These are phyloP conservation scores for Oxytropis ochrocephala DNA, from an alignment of 306 rosid species.

Conservation along the genomic window DNA sequence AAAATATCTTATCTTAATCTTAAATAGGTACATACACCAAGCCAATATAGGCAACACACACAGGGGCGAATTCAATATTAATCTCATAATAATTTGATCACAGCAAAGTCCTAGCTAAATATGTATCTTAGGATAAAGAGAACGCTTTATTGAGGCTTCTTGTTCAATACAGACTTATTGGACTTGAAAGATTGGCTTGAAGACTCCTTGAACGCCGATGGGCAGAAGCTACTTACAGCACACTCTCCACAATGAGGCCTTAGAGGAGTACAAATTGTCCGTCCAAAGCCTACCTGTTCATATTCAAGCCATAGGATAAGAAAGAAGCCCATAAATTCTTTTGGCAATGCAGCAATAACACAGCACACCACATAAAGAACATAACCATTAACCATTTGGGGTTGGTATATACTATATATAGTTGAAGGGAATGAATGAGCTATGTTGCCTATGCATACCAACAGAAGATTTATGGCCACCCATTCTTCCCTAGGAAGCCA, in stretches of 20 bases:
- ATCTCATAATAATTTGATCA: background rate
- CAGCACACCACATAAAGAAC: background rate
- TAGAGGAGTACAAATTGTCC: conserved; percentile 69
- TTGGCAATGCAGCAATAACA: background rate
- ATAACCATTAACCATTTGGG: background rate
- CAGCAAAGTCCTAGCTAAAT: background rate
- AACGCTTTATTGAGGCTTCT: conserved; percentile 17
- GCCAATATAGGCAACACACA: background rate
- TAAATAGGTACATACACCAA: background rate
- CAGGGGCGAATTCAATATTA: background rate
- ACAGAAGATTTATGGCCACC: conserved; percentile 83
- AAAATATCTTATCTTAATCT: background rate
- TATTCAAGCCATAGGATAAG: background rate
- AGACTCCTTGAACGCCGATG: conserved; percentile 65
- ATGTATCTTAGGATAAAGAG: background rate
- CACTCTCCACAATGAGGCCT: conserved; percentile 72
- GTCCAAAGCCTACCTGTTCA: conserved; percentile 83
- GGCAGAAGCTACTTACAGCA: conserved; percentile 52
- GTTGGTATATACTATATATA: background rate
- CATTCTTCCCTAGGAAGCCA: conserved; percentile 98
- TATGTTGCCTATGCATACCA: conserved; percentile 46
- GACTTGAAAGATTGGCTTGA: conserved; percentile 42
- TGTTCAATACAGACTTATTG: conserved; percentile 31
- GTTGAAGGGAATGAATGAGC: background rate
- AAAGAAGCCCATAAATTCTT: background rate